Conservation (phyloP, 129 eudicot genomes). For the Centella asiatica region DNA sequence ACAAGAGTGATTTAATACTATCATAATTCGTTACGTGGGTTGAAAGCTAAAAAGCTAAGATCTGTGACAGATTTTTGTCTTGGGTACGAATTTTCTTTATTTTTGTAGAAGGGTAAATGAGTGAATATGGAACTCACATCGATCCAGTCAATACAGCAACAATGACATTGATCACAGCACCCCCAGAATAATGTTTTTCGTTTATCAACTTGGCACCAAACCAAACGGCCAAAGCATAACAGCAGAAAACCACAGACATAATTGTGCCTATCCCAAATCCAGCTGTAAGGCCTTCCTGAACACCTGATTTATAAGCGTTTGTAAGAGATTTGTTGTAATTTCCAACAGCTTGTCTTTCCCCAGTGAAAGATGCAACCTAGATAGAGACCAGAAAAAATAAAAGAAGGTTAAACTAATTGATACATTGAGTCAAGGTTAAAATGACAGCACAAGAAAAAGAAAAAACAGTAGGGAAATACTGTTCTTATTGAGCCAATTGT, state of each 20-base stretch:
- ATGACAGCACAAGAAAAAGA: not conserved
- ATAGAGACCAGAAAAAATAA: not conserved
- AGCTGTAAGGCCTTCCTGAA: slow-evolving; percentile 70
- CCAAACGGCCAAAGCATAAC: slow-evolving; percentile 77
- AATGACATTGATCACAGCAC: slow-evolving; percentile 60
- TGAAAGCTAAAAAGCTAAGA: not conserved
- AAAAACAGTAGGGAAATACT: not conserved
- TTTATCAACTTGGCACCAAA: slow-evolving; percentile 71
- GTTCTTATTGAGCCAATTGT: slow-evolving; percentile 20
- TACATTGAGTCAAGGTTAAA: not conserved
- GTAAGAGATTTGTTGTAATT: slow-evolving; percentile 53
- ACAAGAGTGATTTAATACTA: not conserved
- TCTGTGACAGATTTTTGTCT: too few relatives aligned
- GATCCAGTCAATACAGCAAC: slow-evolving; percentile 72
- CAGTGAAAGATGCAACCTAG: slow-evolving; percentile 87
- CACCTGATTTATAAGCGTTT: slow-evolving; percentile 61
- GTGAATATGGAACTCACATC: slow-evolving; percentile 36
- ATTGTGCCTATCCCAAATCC: slow-evolving; percentile 71
- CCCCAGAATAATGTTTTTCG: slow-evolving; percentile 61
- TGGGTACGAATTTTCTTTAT: too few relatives aligned
- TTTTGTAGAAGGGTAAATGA: not conserved
- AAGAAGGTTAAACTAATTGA: not conserved
- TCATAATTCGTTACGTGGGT: not conserved
- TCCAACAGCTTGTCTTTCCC: slow-evolving; percentile 76
- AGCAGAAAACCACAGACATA: slow-evolving; percentile 42